phyloP scores from a whole-genome alignment of 345 rosid genomes.

The Tarenaya hassleriana region DNA sequence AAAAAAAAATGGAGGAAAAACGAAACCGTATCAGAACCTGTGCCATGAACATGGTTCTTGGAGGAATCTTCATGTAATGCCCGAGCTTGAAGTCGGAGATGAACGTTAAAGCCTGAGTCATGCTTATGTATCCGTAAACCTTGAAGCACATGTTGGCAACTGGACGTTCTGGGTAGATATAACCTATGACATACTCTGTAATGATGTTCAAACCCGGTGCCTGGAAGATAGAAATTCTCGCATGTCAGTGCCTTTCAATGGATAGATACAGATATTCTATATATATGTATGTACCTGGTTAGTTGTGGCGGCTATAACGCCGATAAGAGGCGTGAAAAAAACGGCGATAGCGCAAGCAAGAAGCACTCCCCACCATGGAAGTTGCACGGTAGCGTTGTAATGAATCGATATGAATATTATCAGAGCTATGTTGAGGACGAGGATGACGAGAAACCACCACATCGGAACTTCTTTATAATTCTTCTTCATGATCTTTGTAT shows the following conservation, averaged over 20 bases:
- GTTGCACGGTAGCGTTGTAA: slow-evolving; percentile 58
- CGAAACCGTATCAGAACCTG: too few relatives aligned
- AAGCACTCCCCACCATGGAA: slow-evolving; percentile 91
- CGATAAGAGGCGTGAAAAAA: slow-evolving; percentile 71
- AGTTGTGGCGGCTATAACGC: slow-evolving; percentile 68
- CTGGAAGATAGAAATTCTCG: slow-evolving; percentile 14
- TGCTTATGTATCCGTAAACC: slow-evolving; percentile 81
- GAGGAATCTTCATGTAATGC: slow-evolving; percentile 94
- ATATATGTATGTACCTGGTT: slow-evolving; percentile 37
- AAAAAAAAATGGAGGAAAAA: background rate
- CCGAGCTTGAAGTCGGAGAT: slow-evolving; percentile 72
- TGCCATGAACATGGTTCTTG: slow-evolving; percentile 75
- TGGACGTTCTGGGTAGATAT: slow-evolving; percentile 67
- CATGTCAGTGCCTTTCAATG: background rate
- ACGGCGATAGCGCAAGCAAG: slow-evolving; percentile 74
- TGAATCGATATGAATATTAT: slow-evolving; percentile 49
- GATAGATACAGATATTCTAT: background rate
- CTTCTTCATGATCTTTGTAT: slow-evolving; percentile 75
- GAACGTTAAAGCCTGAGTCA: slow-evolving; percentile 68
- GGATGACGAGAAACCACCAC: slow-evolving; percentile 75
- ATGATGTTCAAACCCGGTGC: slow-evolving; percentile 70
- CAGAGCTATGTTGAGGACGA: slow-evolving; percentile 40
- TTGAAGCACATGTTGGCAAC: slow-evolving; percentile 95
- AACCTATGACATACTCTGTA: slow-evolving; percentile 74
- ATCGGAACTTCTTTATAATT: slow-evolving; percentile 51